Evolutionary conservation across 2,329 filamentous ascomycete genomes (phyloP).

Genomic region (Berkeleyomyces rouxiae): DNA sequence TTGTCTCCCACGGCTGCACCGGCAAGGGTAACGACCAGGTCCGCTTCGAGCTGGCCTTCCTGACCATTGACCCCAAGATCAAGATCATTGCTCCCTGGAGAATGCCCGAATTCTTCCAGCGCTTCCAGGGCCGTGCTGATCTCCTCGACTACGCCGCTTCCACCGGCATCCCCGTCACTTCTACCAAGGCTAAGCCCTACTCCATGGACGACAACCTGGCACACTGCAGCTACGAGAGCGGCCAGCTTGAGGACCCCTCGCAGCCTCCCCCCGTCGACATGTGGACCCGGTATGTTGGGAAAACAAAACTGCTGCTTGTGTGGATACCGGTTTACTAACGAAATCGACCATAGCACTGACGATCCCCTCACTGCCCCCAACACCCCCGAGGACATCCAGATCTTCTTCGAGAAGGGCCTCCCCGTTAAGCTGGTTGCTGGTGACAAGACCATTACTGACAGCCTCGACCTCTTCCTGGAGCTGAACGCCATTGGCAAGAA

Average conservation of each 20-base stretch:
- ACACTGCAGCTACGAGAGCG: conserved; percentile 67
- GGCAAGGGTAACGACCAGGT: conserved; percentile 36
- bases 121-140: conserved; percentile 54
- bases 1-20: conserved; percentile 30
- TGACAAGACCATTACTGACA: conserved; percentile 41
- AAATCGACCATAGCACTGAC: conserved; percentile 22
- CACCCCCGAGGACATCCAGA: conserved; percentile 44
- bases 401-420: conserved; percentile 51
- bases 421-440: conserved; percentile 45
- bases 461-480: conserved; percentile 47
- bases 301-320: background rate
- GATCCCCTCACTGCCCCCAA: conserved; percentile 49
- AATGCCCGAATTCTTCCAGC: conserved; percentile 50
- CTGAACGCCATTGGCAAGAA: conserved; percentile 47
- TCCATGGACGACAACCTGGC: conserved; percentile 50
- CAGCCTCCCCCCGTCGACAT: conserved; percentile 48
- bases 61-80: conserved; percentile 42
- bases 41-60: conserved; percentile 24
- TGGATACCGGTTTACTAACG: background rate
- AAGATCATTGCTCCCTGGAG: conserved; percentile 64
- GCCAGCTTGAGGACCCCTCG: conserved; percentile 46
- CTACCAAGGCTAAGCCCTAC: conserved; percentile 57
- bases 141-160: conserved; percentile 54
- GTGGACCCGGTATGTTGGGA: conserved; percentile 36
- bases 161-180: conserved; percentile 53